These are phyloP conservation scores for Crucihimalaya himalaica DNA, from an alignment of 345 rosid species.

Conservation along the genomic window DNA sequence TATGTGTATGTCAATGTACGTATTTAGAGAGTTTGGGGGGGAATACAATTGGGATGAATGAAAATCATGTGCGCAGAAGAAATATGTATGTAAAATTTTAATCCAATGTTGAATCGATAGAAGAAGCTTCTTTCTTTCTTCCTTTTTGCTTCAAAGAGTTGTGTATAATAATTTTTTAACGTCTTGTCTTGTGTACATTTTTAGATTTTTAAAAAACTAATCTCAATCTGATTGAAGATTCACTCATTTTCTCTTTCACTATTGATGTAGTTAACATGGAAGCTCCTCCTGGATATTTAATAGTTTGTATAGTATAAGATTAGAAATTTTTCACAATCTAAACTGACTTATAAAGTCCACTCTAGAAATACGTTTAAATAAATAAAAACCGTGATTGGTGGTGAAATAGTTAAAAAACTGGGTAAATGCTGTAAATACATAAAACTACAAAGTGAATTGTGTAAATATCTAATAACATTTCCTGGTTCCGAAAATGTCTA, in stretches of 20 bases:
- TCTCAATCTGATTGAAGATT: constrained; percentile 2
- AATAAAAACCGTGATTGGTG: no score
- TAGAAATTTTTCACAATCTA: no score
- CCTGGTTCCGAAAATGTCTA: background rate
- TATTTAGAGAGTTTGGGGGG: constrained; percentile 9
- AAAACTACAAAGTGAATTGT: background rate
- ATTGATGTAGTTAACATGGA: no score
- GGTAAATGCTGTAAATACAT: background rate
- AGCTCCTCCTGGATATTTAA: no score
- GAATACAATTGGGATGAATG: background rate
- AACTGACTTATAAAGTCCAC: no score
- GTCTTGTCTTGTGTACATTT: constrained; percentile 11
- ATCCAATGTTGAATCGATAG: constrained; percentile 26
- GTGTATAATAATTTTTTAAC: constrained; percentile 17
- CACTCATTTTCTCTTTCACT: no score
- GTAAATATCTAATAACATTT: background rate
- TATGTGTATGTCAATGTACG: constrained; percentile 11
- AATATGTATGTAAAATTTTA: constrained; percentile 23
- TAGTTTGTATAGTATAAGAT: no score
- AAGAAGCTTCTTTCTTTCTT: constrained; percentile 24
- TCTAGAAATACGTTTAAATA: no score
- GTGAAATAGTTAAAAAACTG: no score
- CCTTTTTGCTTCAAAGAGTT: background rate
- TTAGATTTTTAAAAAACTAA: background rate
- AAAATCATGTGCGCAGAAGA: constrained; percentile 13